A percentile compares a stretch with the other conserved stretches of the same genome.
Evolutionary conservation across 164 flowering plant species (phyloP).

Genomic region (Nelumbo lutea): DNA sequence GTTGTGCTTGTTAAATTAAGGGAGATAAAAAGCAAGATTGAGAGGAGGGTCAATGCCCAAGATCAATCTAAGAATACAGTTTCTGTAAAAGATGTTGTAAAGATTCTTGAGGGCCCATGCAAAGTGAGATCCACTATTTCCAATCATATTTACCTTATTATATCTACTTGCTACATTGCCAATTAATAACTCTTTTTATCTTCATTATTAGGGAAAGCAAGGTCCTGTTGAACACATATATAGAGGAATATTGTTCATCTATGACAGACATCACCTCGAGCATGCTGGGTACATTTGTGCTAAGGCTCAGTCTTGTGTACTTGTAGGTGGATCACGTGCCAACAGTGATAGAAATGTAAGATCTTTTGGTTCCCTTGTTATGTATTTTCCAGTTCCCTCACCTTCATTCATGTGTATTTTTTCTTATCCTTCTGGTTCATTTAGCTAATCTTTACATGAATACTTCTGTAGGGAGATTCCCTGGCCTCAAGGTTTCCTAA

Average conservation of each 20-base stretch:
- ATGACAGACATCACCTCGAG: constrained; percentile 94
- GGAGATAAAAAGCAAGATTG: constrained; percentile 86
- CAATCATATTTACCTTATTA: neutral
- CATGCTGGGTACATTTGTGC: constrained; percentile 98
- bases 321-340: constrained; percentile 81
- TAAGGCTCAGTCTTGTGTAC: constrained; percentile 66
- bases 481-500: constrained; percentile 45
- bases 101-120: constrained; percentile 83
- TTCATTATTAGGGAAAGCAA: constrained; percentile 69
- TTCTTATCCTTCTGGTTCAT: constrained; percentile 4
- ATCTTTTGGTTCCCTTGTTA: neutral
- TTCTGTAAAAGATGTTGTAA: constrained; percentile 80
- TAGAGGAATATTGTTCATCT: constrained; percentile 74
- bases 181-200: neutral
- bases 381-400: neutral
- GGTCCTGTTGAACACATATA: constrained; percentile 94
- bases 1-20: constrained; percentile 75
- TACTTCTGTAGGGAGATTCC: constrained; percentile 43
- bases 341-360: constrained; percentile 73
- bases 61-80: constrained; percentile 65
- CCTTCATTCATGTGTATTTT: neutral
- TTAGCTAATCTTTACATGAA: neutral
- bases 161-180: neutral
- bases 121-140: constrained; percentile 37
- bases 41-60: constrained; percentile 56